Base-by-base conservation (phyloP, 805 yeast species). In the Nakazawaea ernobii region DNA sequence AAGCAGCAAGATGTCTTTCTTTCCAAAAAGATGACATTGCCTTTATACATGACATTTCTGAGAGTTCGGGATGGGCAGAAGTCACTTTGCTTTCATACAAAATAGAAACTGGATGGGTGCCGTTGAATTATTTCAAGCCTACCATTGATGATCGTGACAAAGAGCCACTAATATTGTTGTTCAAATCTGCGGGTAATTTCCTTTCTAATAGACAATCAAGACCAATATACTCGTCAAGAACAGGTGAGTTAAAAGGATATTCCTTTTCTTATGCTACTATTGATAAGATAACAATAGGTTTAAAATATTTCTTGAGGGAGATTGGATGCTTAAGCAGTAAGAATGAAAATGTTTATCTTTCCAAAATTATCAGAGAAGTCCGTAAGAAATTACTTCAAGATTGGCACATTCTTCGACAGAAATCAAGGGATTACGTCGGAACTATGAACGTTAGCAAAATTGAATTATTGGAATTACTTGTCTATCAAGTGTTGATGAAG, bases 21-120 rank as follows among this genome's bases (percentile, higher is more conserved):
- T 86, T 86, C 60, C 75, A 77, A 20, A 79, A 77, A 52, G 76
- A 78, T 52, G 94, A 84, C 55, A 66, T 83, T 42, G 91, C 88
- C 0, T 86, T 85, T 62, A 86, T 86, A 4, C 90, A 85, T 57
- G 77, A 86, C 7, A 77, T 85, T 20, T 94, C 86, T 60, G 83
- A 82, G 46, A 27, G 28, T 8, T 81, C 89, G 17, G 95, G 94
- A 0, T 86, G 95, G 95, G 92, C 91, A 50, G 95, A 86, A 61
- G 94, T 86, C 2, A 86, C 91, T 0, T 58, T 85, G 35, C 64
- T 86, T 8, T 81, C 79, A 48, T 33, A 33, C 38, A 70, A 81
- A 11, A 67, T 82, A 44, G 73, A 74, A 55, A 67, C 89, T 52
- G 95, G 95, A 14, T 86, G 95, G 95, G 87, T 86, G 14, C 95